These are phyloP conservation scores for Eimeria maxima DNA, from an alignment of 169 alveolate genomes.

Conservation along the genomic window DNA sequence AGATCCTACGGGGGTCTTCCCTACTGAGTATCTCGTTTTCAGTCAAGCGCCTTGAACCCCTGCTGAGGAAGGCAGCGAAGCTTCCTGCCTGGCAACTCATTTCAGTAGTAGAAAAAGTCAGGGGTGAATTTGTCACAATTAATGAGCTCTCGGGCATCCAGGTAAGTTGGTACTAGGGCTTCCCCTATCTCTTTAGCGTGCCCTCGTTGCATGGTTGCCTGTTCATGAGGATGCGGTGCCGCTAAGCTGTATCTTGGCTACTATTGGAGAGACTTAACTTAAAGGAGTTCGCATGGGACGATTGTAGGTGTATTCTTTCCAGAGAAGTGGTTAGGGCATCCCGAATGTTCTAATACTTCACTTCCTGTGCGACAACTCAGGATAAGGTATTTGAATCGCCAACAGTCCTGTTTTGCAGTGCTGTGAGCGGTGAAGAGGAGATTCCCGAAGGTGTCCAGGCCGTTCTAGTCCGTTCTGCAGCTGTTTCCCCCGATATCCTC, in stretches of 20 bases:
- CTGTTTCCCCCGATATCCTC: conserved; percentile 94
- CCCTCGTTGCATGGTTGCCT: neutral
- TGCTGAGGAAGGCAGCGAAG: conserved; percentile 89
- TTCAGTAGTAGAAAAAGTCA: conserved; percentile 87
- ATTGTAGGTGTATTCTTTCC: neutral
- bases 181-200: neutral
- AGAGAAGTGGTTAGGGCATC: neutral
- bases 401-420: conserved; percentile 90
- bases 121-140: conserved; percentile 88
- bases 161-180: neutral
- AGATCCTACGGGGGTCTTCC: conserved; percentile 85
- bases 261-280: neutral
- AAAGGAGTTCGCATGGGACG: neutral
- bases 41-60: conserved; percentile 89
- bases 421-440: conserved; percentile 96
- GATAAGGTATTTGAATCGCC: conserved; percentile 88
- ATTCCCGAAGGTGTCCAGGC: conserved; percentile 94
- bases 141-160: conserved; percentile 81
- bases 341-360: neutral
- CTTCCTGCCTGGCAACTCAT: conserved; percentile 92
- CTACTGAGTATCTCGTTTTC: conserved; percentile 83
- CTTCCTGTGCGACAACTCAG: conserved; percentile 68
- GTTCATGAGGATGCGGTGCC: neutral
- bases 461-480: conserved; percentile 92
- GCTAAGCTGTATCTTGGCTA: neutral